These are phyloP conservation scores for Fusarium xyrophilum DNA, from an alignment of 2,329 filamentous ascomycete species.

Conservation along the genomic window DNA sequence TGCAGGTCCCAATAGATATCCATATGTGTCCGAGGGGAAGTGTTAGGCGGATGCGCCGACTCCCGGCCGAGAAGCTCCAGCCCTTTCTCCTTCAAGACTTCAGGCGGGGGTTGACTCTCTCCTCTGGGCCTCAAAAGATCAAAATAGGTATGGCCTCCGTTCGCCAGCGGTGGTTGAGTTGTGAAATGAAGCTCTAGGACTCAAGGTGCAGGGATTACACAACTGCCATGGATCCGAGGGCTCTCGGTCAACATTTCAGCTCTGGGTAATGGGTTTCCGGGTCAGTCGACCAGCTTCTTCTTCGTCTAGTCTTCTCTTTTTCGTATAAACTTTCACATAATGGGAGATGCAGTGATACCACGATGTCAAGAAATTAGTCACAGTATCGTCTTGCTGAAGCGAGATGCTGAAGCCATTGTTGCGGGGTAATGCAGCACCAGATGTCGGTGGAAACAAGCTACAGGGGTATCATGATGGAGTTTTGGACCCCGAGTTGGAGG, in stretches of 20 bases:
- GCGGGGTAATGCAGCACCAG: neutral
- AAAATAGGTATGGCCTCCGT: neutral
- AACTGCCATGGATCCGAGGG: neutral
- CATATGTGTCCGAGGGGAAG: too few relatives aligned
- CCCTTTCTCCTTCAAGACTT: neutral
- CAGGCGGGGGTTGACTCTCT: too few relatives aligned
- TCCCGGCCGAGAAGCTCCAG: neutral
- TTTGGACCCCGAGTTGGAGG: neutral
- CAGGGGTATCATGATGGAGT: neutral
- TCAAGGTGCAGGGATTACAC: neutral
- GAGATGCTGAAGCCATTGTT: neutral
- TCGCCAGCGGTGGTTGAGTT: neutral
- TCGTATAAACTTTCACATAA: neutral
- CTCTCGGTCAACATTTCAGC: neutral
- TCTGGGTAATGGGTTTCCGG: neutral
- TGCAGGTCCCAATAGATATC: neutral
- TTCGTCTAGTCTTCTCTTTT: neutral
- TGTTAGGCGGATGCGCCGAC: neutral
- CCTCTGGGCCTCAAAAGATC: too few relatives aligned
- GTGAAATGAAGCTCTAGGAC: neutral
- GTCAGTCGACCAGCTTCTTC: fast-evolving
- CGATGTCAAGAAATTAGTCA: neutral
- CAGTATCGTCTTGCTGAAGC: neutral
- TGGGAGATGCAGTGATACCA: neutral
- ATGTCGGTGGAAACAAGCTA: neutral